phyloP scores from a whole-genome alignment of 768 basidiomycete species.

The Cantharellus anzutake region DNA sequence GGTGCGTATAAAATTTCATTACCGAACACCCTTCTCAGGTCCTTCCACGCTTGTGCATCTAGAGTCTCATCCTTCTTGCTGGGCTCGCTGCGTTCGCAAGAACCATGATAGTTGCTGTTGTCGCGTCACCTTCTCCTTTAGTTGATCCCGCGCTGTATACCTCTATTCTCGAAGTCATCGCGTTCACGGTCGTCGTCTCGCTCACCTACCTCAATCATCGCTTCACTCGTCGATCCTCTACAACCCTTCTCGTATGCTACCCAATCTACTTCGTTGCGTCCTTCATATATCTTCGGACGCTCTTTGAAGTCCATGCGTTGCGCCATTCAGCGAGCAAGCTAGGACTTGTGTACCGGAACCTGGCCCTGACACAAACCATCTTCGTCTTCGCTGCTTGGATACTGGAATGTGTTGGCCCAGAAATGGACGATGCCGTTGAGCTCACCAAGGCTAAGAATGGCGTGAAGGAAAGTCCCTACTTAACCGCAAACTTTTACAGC shows the following conservation, averaged over 20 bases:
- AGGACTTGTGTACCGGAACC: background rate
- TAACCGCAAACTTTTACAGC: constrained; percentile 67
- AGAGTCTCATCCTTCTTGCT: background rate
- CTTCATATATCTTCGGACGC: constrained; percentile 42
- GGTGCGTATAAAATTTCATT: background rate
- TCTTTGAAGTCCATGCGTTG: constrained; percentile 17
- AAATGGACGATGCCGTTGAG: constrained; percentile 21
- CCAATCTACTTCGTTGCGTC: constrained; percentile 37
- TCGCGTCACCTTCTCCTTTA: background rate
- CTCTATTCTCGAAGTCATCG: constrained; percentile 15
- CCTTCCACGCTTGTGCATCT: background rate
- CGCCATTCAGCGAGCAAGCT: background rate
- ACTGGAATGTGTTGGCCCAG: constrained; percentile 55
- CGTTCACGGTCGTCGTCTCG: constrained; percentile 19
- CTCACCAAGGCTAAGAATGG: constrained; percentile 8
- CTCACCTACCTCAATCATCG: constrained; percentile 39
- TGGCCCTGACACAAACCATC: constrained; percentile 23
- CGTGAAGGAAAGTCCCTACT: constrained; percentile 40
- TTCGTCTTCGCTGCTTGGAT: constrained; percentile 31
- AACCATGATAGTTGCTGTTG: background rate
- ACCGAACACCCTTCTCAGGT: too few relatives aligned
- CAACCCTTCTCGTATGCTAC: constrained; percentile 66
- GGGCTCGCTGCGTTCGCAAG: background rate
- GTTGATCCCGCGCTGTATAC: background rate
- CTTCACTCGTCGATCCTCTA: constrained; percentile 48